phyloP scores from a whole-genome alignment of 2,329 filamentous ascomycete genomes.

The Cucurbitaria berberidis region DNA sequence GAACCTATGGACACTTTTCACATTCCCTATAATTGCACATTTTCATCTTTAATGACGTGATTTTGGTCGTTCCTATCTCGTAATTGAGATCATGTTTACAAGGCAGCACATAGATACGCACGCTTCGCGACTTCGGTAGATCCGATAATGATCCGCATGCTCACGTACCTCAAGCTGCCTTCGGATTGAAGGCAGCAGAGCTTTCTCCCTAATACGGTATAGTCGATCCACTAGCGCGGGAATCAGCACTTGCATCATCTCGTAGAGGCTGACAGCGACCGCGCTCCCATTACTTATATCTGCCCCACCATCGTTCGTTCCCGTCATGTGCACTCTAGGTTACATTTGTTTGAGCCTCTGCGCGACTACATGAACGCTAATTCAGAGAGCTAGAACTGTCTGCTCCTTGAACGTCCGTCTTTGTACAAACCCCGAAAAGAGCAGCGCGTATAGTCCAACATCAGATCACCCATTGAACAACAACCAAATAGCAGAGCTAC shows the following conservation, averaged over 20 bases:
- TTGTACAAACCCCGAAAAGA: too few relatives aligned
- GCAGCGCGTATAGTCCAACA: too few relatives aligned
- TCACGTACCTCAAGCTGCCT: background rate
- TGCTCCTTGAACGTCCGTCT: too few relatives aligned
- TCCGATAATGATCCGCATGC: background rate
- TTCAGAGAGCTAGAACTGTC: too few relatives aligned
- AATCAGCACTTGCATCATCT: conserved; percentile 1
- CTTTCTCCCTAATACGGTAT: conserved; percentile 4
- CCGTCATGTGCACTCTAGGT: background rate
- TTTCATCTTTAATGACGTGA: conserved; percentile 7
- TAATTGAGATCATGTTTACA: background rate
- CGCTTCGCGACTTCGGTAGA: background rate
- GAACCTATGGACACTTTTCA: conserved; percentile 44
- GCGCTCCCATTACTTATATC: background rate
- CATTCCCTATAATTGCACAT: conserved; percentile 27
- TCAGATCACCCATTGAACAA: too few relatives aligned
- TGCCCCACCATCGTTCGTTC: background rate
- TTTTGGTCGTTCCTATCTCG: background rate
- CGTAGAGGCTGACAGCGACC: background rate
- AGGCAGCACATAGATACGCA: background rate
- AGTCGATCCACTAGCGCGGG: conserved; percentile 8
- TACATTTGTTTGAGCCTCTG: too few relatives aligned
- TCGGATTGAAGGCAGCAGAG: background rate
- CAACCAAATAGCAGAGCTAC: too few relatives aligned
- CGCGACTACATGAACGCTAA: too few relatives aligned